A percentile compares a stretch with the other conserved stretches of the same genome.
phyloP scores from a whole-genome alignment of 768 basidiomycete genomes.

The Harrya chromipes region DNA sequence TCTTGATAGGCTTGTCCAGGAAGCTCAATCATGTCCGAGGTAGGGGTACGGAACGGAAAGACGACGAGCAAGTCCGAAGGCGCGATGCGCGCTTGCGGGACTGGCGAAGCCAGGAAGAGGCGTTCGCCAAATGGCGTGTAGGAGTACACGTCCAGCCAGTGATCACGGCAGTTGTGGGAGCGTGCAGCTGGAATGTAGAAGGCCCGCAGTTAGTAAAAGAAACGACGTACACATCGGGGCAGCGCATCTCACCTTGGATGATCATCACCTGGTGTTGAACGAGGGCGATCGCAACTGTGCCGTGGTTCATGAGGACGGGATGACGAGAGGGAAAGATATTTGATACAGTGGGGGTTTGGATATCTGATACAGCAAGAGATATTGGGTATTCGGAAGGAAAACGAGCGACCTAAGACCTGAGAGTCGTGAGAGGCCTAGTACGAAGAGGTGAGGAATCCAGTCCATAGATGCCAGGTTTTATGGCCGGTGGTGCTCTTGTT shows the following conservation, averaged over 20 bases:
- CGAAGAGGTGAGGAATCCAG: not conserved
- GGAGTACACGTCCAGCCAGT: slow-evolving; percentile 62
- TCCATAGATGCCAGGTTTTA: slow-evolving; percentile 17
- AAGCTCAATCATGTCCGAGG: slow-evolving; percentile 61
- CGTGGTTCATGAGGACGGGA: slow-evolving; percentile 43
- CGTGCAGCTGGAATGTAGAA: slow-evolving; percentile 44
- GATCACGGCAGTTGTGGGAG: slow-evolving; percentile 52
- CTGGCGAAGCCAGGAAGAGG: slow-evolving; percentile 58
- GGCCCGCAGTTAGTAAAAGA: not conserved
- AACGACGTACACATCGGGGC: not conserved
- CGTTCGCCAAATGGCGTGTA: slow-evolving; percentile 63
- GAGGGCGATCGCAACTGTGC: slow-evolving; percentile 64
- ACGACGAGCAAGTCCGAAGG: slow-evolving; percentile 57
- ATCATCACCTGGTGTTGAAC: slow-evolving; percentile 67
- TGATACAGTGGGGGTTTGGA: slow-evolving; percentile 14
- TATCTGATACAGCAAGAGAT: slow-evolving; percentile 20
- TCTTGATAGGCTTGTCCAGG: slow-evolving; percentile 56
- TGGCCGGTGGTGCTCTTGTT: slow-evolving; percentile 19
- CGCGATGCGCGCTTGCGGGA: slow-evolving; percentile 61
- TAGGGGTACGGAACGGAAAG: slow-evolving; percentile 37
- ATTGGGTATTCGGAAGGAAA: not conserved
- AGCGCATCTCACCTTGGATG: slow-evolving; percentile 51
- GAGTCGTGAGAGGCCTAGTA: not conserved
- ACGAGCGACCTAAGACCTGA: not conserved
- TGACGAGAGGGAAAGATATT: not conserved